Evolutionary conservation across 768 basidiomycete species (phyloP).

Genomic region (Mycena haematopus): DNA sequence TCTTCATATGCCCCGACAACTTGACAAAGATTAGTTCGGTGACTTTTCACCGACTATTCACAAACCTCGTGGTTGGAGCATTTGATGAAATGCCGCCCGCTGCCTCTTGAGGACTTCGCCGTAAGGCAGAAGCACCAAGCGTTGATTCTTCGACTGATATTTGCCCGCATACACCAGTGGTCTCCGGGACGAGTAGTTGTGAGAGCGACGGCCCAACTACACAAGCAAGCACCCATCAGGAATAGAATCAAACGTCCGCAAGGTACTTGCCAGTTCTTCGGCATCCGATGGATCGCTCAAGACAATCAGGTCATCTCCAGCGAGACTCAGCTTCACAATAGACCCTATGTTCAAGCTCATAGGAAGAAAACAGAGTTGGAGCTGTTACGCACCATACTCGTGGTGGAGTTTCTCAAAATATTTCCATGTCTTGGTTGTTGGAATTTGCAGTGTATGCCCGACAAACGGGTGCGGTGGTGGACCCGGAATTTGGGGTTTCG

Average conservation of each 20-base stretch:
- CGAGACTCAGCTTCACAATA: constrained; percentile 3
- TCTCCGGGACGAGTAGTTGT: neutral
- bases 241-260: neutral
- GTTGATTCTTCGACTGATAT: neutral
- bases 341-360: neutral
- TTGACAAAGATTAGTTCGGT: neutral
- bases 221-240: neutral
- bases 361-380: neutral
- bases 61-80: constrained; percentile 3
- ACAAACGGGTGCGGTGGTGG: neutral
- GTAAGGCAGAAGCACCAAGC: neutral
- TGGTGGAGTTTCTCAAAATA: constrained; percentile 6
- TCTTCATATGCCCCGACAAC: neutral
- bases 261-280: neutral
- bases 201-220: neutral
- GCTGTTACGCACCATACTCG: constrained; percentile 2
- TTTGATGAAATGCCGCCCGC: neutral
- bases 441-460: constrained; percentile 5
- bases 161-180: neutral
- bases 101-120: neutral
- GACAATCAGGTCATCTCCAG: constrained; percentile 5
- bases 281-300: constrained; percentile 10
- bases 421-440: constrained; percentile 6
- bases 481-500: neutral
- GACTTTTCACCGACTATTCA: neutral